Evolutionary conservation across 2,329 filamentous ascomycete genomes (phyloP).

Genomic region (Sporothrix mexicana): DNA sequence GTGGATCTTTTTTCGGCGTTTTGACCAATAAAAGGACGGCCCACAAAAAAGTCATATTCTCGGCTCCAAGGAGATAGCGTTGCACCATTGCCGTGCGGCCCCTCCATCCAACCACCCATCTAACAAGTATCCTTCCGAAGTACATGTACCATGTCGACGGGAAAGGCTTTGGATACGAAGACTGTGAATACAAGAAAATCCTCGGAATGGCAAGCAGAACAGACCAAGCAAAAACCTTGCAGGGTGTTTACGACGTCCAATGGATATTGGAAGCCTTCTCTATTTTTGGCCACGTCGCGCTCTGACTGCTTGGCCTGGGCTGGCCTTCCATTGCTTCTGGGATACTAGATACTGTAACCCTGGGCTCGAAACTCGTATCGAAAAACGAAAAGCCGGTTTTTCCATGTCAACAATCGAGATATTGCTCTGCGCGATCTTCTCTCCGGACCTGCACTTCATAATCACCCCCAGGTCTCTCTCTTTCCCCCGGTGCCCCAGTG

Average conservation of each 20-base stretch:
- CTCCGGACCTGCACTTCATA: not conserved
- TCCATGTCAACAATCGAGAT: conserved; percentile 19
- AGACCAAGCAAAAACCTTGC: not conserved
- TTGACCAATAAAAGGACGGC: no score
- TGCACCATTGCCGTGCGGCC: conserved; percentile 22
- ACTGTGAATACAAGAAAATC: not conserved
- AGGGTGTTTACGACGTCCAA: no score
- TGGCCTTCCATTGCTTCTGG: no score
- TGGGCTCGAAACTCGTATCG: not conserved
- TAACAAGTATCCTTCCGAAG: no score
- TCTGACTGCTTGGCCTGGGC: not conserved
- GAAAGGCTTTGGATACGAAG: not conserved
- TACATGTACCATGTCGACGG: not conserved
- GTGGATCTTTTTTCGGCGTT: no score
- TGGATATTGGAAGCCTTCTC: not conserved
- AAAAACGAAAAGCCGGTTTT: conserved; percentile 13
- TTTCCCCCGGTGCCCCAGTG: not conserved
- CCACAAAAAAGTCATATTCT: no score
- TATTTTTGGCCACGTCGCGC: conserved; percentile 13
- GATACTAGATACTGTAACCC: no score
- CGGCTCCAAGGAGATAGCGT: no score
- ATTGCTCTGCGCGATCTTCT: conserved; percentile 22
- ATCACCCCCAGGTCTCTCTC: not conserved
- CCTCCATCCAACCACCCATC: not conserved
- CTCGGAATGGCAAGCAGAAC: not conserved